Conservation (phyloP, 371 early-diverging fungal species). For the Haplosporangium sp. region DNA sequence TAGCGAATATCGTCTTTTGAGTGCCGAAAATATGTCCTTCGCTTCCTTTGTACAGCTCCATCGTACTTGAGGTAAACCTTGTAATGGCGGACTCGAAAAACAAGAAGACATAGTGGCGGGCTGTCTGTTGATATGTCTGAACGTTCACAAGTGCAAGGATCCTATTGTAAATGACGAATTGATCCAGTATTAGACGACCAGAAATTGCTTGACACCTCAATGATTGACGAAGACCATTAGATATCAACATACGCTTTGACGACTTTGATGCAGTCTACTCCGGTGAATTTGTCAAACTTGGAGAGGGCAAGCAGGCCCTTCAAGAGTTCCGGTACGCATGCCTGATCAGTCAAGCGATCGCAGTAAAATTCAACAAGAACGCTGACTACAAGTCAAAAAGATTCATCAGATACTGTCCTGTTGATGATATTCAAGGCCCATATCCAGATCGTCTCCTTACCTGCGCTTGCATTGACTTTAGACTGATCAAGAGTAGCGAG, state of each 20-base stretch:
- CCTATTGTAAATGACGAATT: constrained; percentile 28
- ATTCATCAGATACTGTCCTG: background rate
- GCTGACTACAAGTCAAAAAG: constrained; percentile 57
- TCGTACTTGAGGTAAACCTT: constrained; percentile 37
- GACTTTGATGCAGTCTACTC: constrained; percentile 65
- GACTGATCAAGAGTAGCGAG: constrained; percentile 55
- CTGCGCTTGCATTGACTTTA: constrained; percentile 50
- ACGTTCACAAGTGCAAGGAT: constrained; percentile 68
- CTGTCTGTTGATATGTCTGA: constrained; percentile 69
- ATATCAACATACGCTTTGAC: constrained; percentile 61
- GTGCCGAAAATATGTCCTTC: background rate
- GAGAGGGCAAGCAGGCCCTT: constrained; percentile 74
- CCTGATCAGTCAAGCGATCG: constrained; percentile 78
- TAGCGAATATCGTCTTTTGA: background rate
- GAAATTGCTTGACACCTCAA: background rate
- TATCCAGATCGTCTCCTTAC: constrained; percentile 7
- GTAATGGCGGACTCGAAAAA: constrained; percentile 60
- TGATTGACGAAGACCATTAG: background rate
- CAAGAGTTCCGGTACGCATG: constrained; percentile 76
- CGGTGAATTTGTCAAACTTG: constrained; percentile 67
- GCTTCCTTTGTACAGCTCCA: too few relatives aligned
- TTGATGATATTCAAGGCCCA: background rate
- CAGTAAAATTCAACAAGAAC: constrained; percentile 83
- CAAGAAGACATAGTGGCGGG: constrained; percentile 62
- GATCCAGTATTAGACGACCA: background rate